Evolutionary conservation across 495 filamentous ascomycete species (phyloP).

Genomic region (Aspergillus saccharolyticus): DNA sequence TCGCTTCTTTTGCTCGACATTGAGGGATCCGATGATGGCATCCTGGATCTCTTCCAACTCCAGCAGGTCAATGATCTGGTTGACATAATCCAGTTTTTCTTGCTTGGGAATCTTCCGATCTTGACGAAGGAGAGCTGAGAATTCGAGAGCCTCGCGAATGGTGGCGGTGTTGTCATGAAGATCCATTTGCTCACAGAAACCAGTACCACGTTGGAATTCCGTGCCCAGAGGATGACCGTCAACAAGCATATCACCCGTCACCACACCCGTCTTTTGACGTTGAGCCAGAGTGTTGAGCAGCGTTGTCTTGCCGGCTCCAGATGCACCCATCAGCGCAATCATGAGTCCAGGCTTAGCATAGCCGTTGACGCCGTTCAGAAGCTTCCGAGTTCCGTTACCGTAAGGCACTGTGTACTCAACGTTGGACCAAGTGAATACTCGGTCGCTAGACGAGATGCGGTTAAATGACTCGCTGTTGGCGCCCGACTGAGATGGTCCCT

Average conservation of each 20-base stretch:
- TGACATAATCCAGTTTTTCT: slow-evolving; percentile 57
- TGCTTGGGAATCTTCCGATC: slow-evolving; percentile 40
- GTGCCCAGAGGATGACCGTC: slow-evolving; percentile 63
- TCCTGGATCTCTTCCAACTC: slow-evolving; percentile 54
- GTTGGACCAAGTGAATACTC: slow-evolving; percentile 71
- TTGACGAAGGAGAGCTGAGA: slow-evolving; percentile 62
- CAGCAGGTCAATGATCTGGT: slow-evolving; percentile 56
- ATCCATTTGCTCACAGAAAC: slow-evolving; percentile 86
- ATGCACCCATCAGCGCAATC: slow-evolving; percentile 79
- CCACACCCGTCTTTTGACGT: slow-evolving; percentile 65
- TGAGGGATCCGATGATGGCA: slow-evolving; percentile 50
- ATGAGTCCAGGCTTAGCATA: slow-evolving; percentile 78
- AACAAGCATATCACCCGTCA: slow-evolving; percentile 71
- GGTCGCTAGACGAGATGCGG: slow-evolving; percentile 55
- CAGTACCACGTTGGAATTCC: slow-evolving; percentile 76
- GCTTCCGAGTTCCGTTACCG: slow-evolving; percentile 60
- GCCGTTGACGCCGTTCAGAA: slow-evolving; percentile 68
- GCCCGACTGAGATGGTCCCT: slow-evolving; percentile 34
- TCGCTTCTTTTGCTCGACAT: slow-evolving; percentile 64
- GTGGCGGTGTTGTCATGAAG: slow-evolving; percentile 66
- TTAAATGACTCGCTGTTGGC: slow-evolving; percentile 42
- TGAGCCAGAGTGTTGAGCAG: slow-evolving; percentile 72
- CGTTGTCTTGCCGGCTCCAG: slow-evolving; percentile 79
- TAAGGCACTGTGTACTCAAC: slow-evolving; percentile 71
- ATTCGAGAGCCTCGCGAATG: slow-evolving; percentile 61